Conservation (phyloP, 176 grass and related monocot genomes). For the Triticum aestivum region DNA sequence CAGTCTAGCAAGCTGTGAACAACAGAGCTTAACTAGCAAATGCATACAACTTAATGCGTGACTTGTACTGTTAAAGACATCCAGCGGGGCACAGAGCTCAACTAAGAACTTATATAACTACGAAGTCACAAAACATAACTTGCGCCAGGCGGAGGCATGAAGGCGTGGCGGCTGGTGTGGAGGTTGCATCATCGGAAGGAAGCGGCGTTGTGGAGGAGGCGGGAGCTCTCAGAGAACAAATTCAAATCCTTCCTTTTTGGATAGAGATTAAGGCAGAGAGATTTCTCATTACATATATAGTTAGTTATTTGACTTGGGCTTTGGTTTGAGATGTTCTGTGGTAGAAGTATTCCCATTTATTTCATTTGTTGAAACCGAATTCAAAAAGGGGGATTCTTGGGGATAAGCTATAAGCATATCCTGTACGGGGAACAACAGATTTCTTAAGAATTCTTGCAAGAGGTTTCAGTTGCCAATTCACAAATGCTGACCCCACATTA, state of each 20-base stretch:
- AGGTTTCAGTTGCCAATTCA: slow-evolving; percentile 1
- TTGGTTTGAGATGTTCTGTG: background rate
- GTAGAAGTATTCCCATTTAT: background rate
- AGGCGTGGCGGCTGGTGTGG: background rate
- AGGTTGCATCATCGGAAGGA: background rate
- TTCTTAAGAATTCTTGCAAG: background rate
- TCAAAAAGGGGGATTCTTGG: background rate
- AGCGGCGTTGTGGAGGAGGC: background rate
- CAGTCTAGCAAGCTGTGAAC: background rate
- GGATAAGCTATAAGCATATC: slow-evolving; percentile 12
- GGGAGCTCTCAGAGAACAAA: background rate
- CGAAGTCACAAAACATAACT: background rate
- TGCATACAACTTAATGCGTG: background rate
- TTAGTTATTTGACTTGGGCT: background rate
- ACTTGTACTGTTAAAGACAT: background rate
- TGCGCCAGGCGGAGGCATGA: background rate
- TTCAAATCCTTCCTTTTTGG: background rate
- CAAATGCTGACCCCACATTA: background rate
- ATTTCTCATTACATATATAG: background rate
- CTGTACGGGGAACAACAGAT: background rate
- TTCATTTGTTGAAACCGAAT: background rate
- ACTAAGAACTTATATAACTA: slow-evolving; percentile 2
- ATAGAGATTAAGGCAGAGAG: background rate
- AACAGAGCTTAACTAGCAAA: background rate
- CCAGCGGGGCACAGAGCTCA: background rate